Conservation (phyloP, 2,329 filamentous ascomycete genomes). For the Dactylonectria estremocensis region DNA sequence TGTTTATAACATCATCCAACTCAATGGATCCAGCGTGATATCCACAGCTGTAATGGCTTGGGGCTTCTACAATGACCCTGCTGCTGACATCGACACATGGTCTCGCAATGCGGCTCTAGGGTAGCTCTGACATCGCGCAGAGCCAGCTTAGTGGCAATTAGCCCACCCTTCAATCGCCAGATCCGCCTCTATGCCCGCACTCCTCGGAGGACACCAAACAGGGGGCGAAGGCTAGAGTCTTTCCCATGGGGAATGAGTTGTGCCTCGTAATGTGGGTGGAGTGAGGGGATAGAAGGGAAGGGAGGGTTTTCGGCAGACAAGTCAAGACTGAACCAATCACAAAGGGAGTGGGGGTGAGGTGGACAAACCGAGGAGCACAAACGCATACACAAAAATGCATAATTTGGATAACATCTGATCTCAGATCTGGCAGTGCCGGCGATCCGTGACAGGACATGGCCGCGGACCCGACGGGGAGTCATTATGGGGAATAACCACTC, state of each 20-base stretch:
- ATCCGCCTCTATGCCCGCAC: neutral
- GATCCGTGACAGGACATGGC: neutral
- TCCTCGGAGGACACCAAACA: neutral
- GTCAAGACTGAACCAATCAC: neutral
- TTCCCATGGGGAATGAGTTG: neutral
- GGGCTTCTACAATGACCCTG: neutral
- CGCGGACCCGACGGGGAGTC: neutral
- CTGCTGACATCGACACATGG: neutral
- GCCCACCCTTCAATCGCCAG: neutral
- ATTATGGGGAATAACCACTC: neutral
- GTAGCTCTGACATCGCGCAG: neutral
- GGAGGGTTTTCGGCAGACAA: neutral
- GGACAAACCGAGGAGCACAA: neutral
- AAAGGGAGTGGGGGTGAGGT: neutral
- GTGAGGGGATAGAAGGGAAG: neutral
- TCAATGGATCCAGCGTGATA: neutral
- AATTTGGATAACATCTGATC: neutral
- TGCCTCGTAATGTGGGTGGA: neutral
- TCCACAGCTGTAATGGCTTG: neutral
- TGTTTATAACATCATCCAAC: no score
- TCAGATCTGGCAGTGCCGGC: neutral
- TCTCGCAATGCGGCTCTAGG: neutral
- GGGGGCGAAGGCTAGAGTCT: neutral
- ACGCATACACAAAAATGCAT: neutral
- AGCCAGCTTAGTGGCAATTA: neutral